A percentile compares a stretch with the other conserved stretches of the same genome.
Conservation (phyloP, 306 rosid species). For the Rubus idaeus region DNA sequence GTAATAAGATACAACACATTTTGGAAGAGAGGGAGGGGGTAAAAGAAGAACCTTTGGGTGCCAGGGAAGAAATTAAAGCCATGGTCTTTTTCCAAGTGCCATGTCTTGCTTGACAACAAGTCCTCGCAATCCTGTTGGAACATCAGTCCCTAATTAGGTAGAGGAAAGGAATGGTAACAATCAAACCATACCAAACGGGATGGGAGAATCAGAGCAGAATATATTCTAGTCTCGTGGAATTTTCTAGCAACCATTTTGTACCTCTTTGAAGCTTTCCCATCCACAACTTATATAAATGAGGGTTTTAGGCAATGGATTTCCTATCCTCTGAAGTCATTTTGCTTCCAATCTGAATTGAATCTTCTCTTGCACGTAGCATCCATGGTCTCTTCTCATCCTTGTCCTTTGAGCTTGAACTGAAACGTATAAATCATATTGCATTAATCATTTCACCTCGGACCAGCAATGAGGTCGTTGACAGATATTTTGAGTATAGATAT, state of each 20-base stretch:
- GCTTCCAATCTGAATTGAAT: slow-evolving; percentile 65
- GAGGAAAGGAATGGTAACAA: slow-evolving; percentile 4
- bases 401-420: slow-evolving; percentile 51
- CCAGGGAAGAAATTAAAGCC: slow-evolving; percentile 90
- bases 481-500: slow-evolving; percentile 26
- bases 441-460: slow-evolving; percentile 30
- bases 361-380: slow-evolving; percentile 89
- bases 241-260: slow-evolving; percentile 22
- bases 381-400: slow-evolving; percentile 96
- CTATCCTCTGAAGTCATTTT: slow-evolving; percentile 40
- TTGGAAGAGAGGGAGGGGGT: neutral
- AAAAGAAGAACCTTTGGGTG: slow-evolving; percentile 59
- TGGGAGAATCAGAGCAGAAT: neutral
- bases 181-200: slow-evolving; percentile 5
- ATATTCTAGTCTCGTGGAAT: neutral
- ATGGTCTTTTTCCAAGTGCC: slow-evolving; percentile 84
- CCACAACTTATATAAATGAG: slow-evolving; percentile 97
- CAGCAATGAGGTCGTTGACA: slow-evolving; percentile 5
- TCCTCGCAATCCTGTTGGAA: slow-evolving; percentile 73
- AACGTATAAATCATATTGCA: slow-evolving; percentile 18
- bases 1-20: neutral
- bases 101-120: slow-evolving; percentile 65
- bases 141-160: slow-evolving; percentile 16
- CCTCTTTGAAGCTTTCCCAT: slow-evolving; percentile 99
- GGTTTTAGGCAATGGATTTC: slow-evolving; percentile 67